Evolutionary conservation across 2,329 filamentous ascomycete genomes (phyloP).

Genomic region (Fusarium annulatum): DNA sequence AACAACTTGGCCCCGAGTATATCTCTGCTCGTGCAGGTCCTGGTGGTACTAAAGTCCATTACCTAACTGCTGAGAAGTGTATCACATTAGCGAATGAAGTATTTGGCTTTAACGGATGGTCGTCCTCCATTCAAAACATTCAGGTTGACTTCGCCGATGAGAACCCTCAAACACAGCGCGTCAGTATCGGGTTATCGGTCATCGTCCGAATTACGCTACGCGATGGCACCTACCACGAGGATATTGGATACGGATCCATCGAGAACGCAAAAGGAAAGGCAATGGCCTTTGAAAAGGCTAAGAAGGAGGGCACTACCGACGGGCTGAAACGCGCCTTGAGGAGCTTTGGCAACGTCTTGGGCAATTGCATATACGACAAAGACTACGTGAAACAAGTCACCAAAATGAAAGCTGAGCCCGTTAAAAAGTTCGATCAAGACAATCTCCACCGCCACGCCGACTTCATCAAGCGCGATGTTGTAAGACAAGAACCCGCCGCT

Average conservation of each 20-base stretch:
- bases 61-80: constrained; percentile 95
- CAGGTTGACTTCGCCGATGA: constrained; percentile 97
- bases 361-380: constrained; percentile 99
- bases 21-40: constrained; percentile 88
- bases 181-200: constrained; percentile 88
- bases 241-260: constrained; percentile 95
- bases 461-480: constrained; percentile 71
- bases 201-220: constrained; percentile 89
- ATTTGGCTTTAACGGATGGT: constrained; percentile 98
- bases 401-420: constrained; percentile 82
- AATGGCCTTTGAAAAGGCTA: constrained; percentile 96
- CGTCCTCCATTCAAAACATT: constrained; percentile 92
- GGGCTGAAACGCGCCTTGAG: constrained; percentile 88
- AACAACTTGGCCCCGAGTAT: constrained; percentile 95
- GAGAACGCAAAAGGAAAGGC: constrained; percentile 97
- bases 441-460: constrained; percentile 85
- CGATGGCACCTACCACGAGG: constrained; percentile 97
- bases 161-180: constrained; percentile 78
- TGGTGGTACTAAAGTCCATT: constrained; percentile 87
- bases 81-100: constrained; percentile 95
- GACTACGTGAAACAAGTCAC: constrained; percentile 90
- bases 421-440: constrained; percentile 79
- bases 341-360: constrained; percentile 94
- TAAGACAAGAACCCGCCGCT: constrained; percentile 36
- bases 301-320: constrained; percentile 97